These are phyloP conservation scores for Gilbertella persicaria DNA, from an alignment of 371 early-diverging fungal genomes.

Conservation along the genomic window DNA sequence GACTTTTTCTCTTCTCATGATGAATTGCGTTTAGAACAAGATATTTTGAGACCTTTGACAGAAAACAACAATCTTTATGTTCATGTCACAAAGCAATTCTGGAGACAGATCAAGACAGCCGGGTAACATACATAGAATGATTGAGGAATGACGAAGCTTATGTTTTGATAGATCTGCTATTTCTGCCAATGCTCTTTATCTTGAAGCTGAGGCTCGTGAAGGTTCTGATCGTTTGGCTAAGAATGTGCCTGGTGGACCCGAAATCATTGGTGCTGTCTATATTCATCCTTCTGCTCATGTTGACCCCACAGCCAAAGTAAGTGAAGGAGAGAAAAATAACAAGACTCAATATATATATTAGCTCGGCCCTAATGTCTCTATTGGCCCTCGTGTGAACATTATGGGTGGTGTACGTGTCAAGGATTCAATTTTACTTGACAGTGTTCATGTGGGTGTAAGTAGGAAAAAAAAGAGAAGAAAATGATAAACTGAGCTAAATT, in stretches of 20 bases:
- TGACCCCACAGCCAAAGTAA: slow-evolving; percentile 90
- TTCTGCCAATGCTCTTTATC: slow-evolving; percentile 87
- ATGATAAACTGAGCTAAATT: neutral
- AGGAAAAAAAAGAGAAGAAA: slow-evolving; percentile 30
- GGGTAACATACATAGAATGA: slow-evolving; percentile 46
- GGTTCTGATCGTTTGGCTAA: slow-evolving; percentile 68
- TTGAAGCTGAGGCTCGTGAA: slow-evolving; percentile 71
- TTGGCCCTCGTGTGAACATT: slow-evolving; percentile 91
- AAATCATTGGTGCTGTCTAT: slow-evolving; percentile 88
- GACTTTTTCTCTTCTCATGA: slow-evolving; percentile 25
- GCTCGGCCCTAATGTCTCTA: slow-evolving; percentile 96
- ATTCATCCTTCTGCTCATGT: slow-evolving; percentile 94
- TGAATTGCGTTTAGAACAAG: slow-evolving; percentile 78
- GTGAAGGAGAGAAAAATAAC: neutral
- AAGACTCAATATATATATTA: slow-evolving; percentile 18
- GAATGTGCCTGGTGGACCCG: slow-evolving; percentile 61
- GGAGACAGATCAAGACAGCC: slow-evolving; percentile 95
- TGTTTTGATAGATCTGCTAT: slow-evolving; percentile 75
- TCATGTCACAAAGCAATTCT: slow-evolving; percentile 78
- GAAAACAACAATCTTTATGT: slow-evolving; percentile 82
- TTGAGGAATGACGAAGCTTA: neutral
- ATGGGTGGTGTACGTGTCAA: slow-evolving; percentile 95
- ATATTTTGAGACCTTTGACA: slow-evolving; percentile 85
- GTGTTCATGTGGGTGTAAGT: slow-evolving; percentile 87
- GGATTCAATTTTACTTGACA: slow-evolving; percentile 94